These are phyloP conservation scores for Odonthalia washingtoniensis DNA, from an alignment of 31 red algal species.

Conservation along the genomic window DNA sequence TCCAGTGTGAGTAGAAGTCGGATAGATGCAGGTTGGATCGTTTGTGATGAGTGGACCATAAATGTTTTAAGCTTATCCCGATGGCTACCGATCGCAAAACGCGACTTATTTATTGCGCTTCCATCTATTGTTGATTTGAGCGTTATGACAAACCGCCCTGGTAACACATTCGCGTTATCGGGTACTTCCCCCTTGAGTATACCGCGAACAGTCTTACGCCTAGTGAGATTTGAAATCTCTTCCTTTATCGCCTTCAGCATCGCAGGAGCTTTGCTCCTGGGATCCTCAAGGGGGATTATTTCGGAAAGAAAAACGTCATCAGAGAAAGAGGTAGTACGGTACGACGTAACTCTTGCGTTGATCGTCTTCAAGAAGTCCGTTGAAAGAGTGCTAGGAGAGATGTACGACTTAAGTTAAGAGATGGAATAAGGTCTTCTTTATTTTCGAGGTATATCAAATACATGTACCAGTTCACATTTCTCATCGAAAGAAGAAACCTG, in stretches of 20 bases:
- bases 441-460: constrained; percentile 31
- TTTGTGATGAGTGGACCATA: constrained; percentile 48
- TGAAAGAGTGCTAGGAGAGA: constrained; percentile 6
- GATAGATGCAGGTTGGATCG: constrained; percentile 36
- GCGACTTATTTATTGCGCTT: constrained; percentile 28
- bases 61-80: constrained; percentile 28
- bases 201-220: constrained; percentile 28
- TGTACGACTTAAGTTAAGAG: constrained; percentile 50
- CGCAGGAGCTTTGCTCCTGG: not conserved
- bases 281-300: constrained; percentile 31
- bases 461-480: constrained; percentile 36
- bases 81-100: constrained; percentile 45
- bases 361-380: constrained; percentile 26
- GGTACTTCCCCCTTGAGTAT: constrained; percentile 43
- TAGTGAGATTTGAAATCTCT: constrained; percentile 15
- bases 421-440: constrained; percentile 19
- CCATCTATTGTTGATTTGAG: constrained; percentile 51
- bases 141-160: constrained; percentile 38
- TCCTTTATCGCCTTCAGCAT: constrained; percentile 28
- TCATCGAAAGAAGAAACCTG: no score
- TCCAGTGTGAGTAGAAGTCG: constrained; percentile 27
- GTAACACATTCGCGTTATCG: constrained; percentile 42
- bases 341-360: not conserved
- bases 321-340: not conserved
- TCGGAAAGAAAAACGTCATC: constrained; percentile 50